A percentile compares a stretch with the other conserved stretches of the same genome.
Evolutionary conservation across 768 basidiomycete genomes (phyloP).

Genomic region (Podaxis carcinomalis): DNA sequence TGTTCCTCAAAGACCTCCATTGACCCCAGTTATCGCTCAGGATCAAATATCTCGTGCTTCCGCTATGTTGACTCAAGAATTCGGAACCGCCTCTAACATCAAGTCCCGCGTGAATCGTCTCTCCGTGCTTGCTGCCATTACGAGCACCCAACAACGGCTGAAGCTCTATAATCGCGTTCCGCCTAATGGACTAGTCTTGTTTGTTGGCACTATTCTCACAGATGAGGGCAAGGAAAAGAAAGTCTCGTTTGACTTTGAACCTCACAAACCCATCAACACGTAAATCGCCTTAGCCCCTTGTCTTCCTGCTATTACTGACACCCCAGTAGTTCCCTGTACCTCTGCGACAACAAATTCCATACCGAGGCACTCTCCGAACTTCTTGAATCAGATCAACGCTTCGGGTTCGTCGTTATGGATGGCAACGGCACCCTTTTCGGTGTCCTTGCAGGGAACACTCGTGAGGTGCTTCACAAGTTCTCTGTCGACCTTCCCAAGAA

Average conservation of each 20-base stretch:
- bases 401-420: slow-evolving; percentile 99
- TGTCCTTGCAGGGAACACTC: slow-evolving; percentile 92
- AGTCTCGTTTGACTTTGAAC: slow-evolving; percentile 97
- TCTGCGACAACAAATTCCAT: slow-evolving; percentile 99
- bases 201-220: slow-evolving; percentile 96
- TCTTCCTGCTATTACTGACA: not conserved
- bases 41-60: slow-evolving; percentile 94
- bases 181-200: slow-evolving; percentile 94
- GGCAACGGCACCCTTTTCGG: slow-evolving; percentile 98
- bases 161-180: slow-evolving; percentile 97
- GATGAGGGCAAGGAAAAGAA: slow-evolving; percentile 99
- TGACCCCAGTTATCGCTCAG: slow-evolving; percentile 28
- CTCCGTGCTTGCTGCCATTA: slow-evolving; percentile 96
- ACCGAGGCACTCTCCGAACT: slow-evolving; percentile 96
- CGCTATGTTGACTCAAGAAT: slow-evolving; percentile 97
- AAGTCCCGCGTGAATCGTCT: slow-evolving; percentile 98
- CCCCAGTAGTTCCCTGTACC: slow-evolving; percentile 78
- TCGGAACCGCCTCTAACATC: slow-evolving; percentile 99
- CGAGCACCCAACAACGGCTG: slow-evolving; percentile 94
- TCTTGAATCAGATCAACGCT: slow-evolving; percentile 94
- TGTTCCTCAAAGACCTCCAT: not conserved
- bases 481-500: slow-evolving; percentile 99
- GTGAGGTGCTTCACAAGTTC: slow-evolving; percentile 97
- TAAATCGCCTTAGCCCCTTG: slow-evolving; percentile 33
- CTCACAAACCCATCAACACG: slow-evolving; percentile 99